These are phyloP conservation scores for Fonsecaea pugnacius DNA, from an alignment of 2,329 filamentous ascomycete genomes.

Conservation along the genomic window DNA sequence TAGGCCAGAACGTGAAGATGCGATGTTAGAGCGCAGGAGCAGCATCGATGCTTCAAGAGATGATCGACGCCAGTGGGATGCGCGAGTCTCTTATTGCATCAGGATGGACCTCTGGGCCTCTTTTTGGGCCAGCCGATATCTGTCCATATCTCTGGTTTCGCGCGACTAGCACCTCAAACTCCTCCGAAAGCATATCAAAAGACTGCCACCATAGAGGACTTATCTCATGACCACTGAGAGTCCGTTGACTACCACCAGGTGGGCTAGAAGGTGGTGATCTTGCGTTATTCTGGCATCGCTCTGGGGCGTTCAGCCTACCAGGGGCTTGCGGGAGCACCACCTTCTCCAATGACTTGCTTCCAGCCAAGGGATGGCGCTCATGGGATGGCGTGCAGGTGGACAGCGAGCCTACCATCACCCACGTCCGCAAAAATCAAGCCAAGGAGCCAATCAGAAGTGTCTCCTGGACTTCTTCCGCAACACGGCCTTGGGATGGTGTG, in stretches of 20 bases:
- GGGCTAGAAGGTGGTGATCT: slow-evolving; percentile 20
- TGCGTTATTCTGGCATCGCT: slow-evolving; percentile 12
- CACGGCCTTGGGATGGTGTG: neutral
- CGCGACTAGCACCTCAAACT: slow-evolving; percentile 9
- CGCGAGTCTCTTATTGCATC: slow-evolving; percentile 13
- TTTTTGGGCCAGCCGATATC: slow-evolving; percentile 11
- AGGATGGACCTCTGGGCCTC: slow-evolving; percentile 7
- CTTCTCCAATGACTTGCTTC: slow-evolving; percentile 3
- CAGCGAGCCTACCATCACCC: neutral
- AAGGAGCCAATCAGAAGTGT: slow-evolving; percentile 16
- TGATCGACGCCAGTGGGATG: slow-evolving; percentile 15
- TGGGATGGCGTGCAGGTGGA: slow-evolving; percentile 15
- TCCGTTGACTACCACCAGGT: slow-evolving; percentile 21
- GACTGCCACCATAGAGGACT: slow-evolving; percentile 4
- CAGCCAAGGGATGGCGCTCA: slow-evolving; percentile 14
- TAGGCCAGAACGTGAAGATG: neutral
- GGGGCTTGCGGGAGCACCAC: slow-evolving; percentile 17
- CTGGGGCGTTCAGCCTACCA: slow-evolving; percentile 8
- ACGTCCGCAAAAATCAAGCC: slow-evolving; percentile 1
- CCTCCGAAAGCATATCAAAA: slow-evolving; percentile 20
- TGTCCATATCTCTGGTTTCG: slow-evolving; percentile 20
- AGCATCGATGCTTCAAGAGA: slow-evolving; percentile 16
- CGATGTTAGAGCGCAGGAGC: neutral
- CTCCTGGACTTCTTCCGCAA: neutral
- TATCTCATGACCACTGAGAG: slow-evolving; percentile 26